Evolutionary conservation across 352 stramenopile genomes (phyloP), one percentile per base, ranked within the genome.

Genomic region (Pythium folliculosum): DNA sequence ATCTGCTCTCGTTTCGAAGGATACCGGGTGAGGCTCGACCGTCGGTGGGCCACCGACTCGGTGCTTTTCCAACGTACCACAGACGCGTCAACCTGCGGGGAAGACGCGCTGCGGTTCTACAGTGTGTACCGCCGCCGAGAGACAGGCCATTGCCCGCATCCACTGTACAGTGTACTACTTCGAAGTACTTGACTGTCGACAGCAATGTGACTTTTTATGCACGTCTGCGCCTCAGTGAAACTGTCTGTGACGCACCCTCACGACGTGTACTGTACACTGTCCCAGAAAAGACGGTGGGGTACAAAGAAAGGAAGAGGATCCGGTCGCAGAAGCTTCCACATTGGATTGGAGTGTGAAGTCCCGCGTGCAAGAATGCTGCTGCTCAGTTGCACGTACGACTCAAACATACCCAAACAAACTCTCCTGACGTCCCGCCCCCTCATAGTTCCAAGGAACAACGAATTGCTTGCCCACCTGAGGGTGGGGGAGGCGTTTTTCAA

Each of bases 351-450:
- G n/a, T 49, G 43, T 49, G 43, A 49, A 49, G 43, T 49, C 43
- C 43, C 43, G 43, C 43, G 16, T 49, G 16, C n/a, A 4, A 49
- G 5, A 49, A 49, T 4, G 43, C 22, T 49, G 43, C 43, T 49
- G 43, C 43, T 49, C 10, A 49, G 43, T 49, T 49, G 43, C 43
- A 49, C 12, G 43, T 49, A 13, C 43, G 43, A 49, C 43, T 49
- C 43, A 49, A 49, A 49, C 43, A 49, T 49, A 49, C 43, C 43
- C 43, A 49, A 48, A 49, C 43, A 49, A 49, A 49, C 43, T 49
- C 43, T 10, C 10, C 8, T 13, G 5, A 49, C 9, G 43, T 49
- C 43, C 43, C 43, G 7, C 43, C 43, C 2, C 2, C 43, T 49
- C 43, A 49, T 49, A 49, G 43, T 23, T 49, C 43, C 43, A 49